Evolutionary conservation across 2,329 filamentous ascomycete species (phyloP).

Genomic region (Ophiostoma himal-ulmi): DNA sequence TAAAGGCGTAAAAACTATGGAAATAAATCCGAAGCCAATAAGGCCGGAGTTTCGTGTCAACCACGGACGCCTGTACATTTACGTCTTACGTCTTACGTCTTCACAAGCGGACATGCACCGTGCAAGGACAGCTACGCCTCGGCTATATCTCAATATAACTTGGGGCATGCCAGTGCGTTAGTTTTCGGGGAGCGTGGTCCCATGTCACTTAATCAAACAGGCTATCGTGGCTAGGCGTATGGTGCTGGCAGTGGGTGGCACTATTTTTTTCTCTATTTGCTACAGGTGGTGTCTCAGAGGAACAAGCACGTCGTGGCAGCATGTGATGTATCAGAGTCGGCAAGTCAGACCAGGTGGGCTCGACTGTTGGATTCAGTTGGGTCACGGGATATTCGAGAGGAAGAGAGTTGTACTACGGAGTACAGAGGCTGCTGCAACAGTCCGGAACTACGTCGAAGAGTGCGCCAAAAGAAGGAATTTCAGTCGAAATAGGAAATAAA

Average conservation of each 20-base stretch:
- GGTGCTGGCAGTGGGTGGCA: no score
- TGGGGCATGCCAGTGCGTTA: not conserved
- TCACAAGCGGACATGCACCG: not conserved
- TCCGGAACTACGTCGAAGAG: not conserved
- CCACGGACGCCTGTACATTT: not conserved
- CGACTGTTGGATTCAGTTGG: not conserved
- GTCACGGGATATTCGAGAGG: not conserved
- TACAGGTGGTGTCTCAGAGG: not conserved
- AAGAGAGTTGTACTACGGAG: not conserved
- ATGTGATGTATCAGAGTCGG: not conserved
- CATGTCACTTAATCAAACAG: not conserved
- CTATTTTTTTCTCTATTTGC: not conserved
- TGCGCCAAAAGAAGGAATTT: not conserved
- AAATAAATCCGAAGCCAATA: not conserved
- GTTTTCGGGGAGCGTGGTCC: not conserved
- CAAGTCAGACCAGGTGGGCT: constrained; percentile 13
- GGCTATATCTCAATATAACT: not conserved
- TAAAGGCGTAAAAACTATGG: not conserved
- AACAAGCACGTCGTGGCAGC: not conserved
- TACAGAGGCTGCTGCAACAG: not conserved
- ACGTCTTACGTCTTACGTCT: not conserved
- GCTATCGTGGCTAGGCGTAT: no score
- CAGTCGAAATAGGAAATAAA: not conserved
- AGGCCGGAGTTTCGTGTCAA: not conserved
- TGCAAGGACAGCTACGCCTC: not conserved